Conservation (phyloP, 495 filamentous ascomycete genomes). For the Xylaria nigripes region DNA sequence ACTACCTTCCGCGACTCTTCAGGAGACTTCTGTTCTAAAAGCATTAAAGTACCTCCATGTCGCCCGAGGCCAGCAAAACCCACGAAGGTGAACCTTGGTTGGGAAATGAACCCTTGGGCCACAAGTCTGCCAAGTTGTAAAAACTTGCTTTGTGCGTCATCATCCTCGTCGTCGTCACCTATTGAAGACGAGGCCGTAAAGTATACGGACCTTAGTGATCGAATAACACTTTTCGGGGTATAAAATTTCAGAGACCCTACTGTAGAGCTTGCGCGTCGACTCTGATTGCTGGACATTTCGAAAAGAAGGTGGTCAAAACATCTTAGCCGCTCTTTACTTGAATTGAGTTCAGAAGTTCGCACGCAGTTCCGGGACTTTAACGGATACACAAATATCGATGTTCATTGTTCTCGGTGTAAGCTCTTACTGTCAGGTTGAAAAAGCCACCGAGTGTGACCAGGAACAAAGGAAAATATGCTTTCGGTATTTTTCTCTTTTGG, state of each 20-base stretch:
- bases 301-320: not conserved
- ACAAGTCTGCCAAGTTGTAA: not conserved
- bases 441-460: not conserved
- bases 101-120: not conserved
- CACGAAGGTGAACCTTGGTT: not conserved
- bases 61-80: conserved; percentile 1
- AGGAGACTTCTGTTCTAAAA: not conserved
- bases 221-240: no score
- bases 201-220: no score
- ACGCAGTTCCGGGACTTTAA: not conserved
- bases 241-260: not conserved
- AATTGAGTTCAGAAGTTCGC: no score
- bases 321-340: not conserved
- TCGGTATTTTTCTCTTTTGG: not conserved
- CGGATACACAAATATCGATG: not conserved
- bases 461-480: not conserved
- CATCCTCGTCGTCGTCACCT: not conserved
- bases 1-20: not conserved
- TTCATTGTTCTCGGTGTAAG: not conserved
- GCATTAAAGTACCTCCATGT: not conserved
- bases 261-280: not conserved
- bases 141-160: not conserved
- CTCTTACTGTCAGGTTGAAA: not conserved
- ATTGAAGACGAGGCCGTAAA: no score
- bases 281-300: not conserved